Evolutionary conservation across 345 rosid genomes (phyloP), one percentile per base, ranked within the genome.

Genomic region (Nephelium lappaceum): DNA sequence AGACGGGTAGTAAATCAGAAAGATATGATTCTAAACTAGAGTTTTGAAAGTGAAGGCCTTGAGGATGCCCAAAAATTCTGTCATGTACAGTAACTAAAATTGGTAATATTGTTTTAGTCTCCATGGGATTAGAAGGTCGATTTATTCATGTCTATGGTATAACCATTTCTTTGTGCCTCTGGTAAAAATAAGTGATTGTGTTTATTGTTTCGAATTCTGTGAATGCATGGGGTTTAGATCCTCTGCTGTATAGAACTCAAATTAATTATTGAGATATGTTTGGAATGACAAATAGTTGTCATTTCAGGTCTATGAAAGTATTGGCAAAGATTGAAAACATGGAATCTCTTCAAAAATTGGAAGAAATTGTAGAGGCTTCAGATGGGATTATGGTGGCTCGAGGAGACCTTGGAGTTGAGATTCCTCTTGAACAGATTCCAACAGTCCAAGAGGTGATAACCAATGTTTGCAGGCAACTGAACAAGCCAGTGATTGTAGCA

Each of bases 321-420:
- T 51, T 92, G 84, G 96, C 96, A 69, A 92, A 92, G 87, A 82
- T 92, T 49, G 96, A 92, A 85, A 90, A 87, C 85, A 80, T 88
- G 78, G 92, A 88, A 77, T 89, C 93, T 42, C 88, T 92, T 68
- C 88, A 79, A 69, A 88, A 89, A 18, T 71, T 92, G 77, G 86
- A 86, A 82, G 90, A 90, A 69, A 92, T 92, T 58, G 79, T 92
- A 1, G 81, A 85, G 75, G 91, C 92, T 74, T 92, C 92, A 11
- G 96, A 92, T 83, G 93, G 96, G 53, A 84, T 88, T 57, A 87
- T 92, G 93, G 90, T 90, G 55, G 96, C 96, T 77, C 85, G 96
- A 47, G 96, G 93, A 45, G 96, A 92, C 76, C 92, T 92, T 62
- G 96, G 93, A 31, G 96, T 89, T n/a, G 92, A 92, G 70, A 85